phyloP scores from a whole-genome alignment of 257 asterid species.

The Solanum sitiens region DNA sequence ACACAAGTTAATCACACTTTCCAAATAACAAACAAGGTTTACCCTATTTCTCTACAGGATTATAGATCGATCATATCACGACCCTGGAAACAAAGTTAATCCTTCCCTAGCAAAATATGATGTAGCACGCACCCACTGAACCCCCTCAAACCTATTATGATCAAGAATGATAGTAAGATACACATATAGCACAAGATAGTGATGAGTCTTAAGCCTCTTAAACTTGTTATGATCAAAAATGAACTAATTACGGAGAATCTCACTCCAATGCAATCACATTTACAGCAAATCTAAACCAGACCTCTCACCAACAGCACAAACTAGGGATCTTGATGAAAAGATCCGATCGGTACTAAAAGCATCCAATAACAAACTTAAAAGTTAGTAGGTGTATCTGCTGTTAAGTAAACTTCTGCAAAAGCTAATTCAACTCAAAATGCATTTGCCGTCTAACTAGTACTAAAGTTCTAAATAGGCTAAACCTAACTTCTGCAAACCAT shows the following conservation, averaged over 20 bases:
- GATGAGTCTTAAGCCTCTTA: background rate
- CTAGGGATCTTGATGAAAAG: background rate
- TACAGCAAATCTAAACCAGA: background rate
- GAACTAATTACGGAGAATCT: background rate
- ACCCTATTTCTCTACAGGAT: background rate
- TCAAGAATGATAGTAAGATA: background rate
- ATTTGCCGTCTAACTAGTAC: background rate
- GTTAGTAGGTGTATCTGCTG: background rate
- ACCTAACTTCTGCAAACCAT: background rate
- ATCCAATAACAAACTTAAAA: background rate
- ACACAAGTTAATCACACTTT: background rate
- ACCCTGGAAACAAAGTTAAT: background rate
- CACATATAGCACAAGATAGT: background rate
- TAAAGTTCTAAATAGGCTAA: background rate
- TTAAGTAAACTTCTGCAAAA: background rate
- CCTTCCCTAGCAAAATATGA: background rate
- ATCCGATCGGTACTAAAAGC: background rate
- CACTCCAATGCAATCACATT: background rate
- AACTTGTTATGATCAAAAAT: background rate
- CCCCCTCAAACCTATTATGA: background rate
- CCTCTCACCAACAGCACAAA: background rate
- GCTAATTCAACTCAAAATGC: background rate
- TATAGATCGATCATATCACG: background rate
- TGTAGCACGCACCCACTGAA: background rate
- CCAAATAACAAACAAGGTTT: background rate